A percentile compares a stretch with the other conserved stretches of the same genome.
phyloP scores from a whole-genome alignment of 805 yeast species.

The Schwanniomyces pseudopolymorphus region DNA sequence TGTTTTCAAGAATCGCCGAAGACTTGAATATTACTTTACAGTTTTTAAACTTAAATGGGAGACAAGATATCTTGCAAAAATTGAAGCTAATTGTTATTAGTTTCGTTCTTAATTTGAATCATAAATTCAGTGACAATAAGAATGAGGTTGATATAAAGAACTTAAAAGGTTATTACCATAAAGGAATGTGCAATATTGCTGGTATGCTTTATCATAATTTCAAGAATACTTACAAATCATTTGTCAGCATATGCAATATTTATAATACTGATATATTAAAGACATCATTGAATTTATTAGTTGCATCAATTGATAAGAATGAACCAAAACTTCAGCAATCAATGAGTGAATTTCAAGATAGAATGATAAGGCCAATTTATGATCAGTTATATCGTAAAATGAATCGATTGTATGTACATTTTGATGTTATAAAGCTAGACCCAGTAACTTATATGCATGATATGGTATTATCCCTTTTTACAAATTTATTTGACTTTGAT shows the following conservation, averaged over 20 bases:
- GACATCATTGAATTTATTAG: slow-evolving; percentile 11
- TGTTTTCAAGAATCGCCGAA: neutral
- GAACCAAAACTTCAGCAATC: neutral
- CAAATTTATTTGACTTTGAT: slow-evolving; percentile 47
- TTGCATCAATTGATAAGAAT: neutral
- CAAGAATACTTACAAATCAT: slow-evolving; percentile 33
- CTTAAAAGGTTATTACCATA: slow-evolving; percentile 22
- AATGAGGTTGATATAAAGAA: neutral
- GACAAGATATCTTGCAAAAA: slow-evolving; percentile 16
- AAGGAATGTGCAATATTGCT: slow-evolving; percentile 38
- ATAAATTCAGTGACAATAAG: slow-evolving; percentile 3
- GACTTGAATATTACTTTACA: neutral
- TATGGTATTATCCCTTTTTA: slow-evolving; percentile 45
- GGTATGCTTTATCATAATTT: slow-evolving; percentile 42
- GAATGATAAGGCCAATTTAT: slow-evolving; percentile 39
- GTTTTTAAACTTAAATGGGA: neutral
- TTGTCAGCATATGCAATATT: slow-evolving; percentile 39
- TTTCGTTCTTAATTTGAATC: slow-evolving; percentile 16
- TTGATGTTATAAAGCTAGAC: slow-evolving; percentile 40
- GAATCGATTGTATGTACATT: slow-evolving; percentile 50
- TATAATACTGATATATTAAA: slow-evolving; percentile 29
- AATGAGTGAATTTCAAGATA: slow-evolving; percentile 7
- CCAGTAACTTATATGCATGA: slow-evolving; percentile 43
- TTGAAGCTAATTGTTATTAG: slow-evolving; percentile 23
- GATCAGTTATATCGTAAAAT: slow-evolving; percentile 42